Evolutionary conservation across 2,329 filamentous ascomycete genomes (phyloP).

Genomic region (Colletotrichum gigasporum): DNA sequence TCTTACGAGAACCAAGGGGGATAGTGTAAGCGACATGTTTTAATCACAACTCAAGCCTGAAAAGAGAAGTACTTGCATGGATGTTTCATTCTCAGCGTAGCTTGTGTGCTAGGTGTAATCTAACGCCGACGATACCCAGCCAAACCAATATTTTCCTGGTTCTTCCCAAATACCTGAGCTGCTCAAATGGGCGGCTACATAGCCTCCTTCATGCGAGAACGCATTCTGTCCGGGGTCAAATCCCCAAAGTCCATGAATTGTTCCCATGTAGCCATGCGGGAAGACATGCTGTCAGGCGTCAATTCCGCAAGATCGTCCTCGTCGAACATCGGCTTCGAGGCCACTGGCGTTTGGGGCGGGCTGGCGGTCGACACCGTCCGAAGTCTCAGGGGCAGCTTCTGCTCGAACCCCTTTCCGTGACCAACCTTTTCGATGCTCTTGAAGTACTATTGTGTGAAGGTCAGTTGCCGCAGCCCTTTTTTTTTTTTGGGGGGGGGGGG

Average conservation of each 20-base stretch:
- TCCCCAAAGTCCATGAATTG: too few species aligned
- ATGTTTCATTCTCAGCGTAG: not conserved
- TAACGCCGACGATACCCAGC: too few species aligned
- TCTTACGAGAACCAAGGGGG: slow-evolving; percentile 23
- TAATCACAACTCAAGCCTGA: not conserved
- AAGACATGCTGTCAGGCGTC: slow-evolving; percentile 34
- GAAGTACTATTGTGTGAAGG: slow-evolving; percentile 46
- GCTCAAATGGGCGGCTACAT: too few species aligned
- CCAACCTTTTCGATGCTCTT: slow-evolving; percentile 68
- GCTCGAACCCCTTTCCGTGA: slow-evolving; percentile 53
- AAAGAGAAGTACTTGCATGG: too few species aligned
- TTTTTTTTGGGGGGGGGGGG: too few species aligned
- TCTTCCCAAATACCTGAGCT: too few species aligned
- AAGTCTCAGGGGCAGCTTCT: slow-evolving; percentile 48
- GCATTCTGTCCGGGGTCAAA: too few species aligned
- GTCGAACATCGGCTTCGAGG: slow-evolving; percentile 8
- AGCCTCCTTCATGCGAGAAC: too few species aligned
- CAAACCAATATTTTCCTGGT: too few species aligned
- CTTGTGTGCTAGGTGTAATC: not conserved
- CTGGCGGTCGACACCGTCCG: slow-evolving; percentile 29
- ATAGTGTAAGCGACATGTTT: not conserved
- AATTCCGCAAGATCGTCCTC: slow-evolving; percentile 28
- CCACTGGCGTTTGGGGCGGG: slow-evolving; percentile 34
- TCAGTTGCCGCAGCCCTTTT: too few species aligned
- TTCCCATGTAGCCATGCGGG: too few species aligned